Percentiles rank a stretch among this genome's conserved stretches.
Evolutionary conservation across 345 rosid genomes (phyloP).

Genomic region (Passiflora organensis): DNA sequence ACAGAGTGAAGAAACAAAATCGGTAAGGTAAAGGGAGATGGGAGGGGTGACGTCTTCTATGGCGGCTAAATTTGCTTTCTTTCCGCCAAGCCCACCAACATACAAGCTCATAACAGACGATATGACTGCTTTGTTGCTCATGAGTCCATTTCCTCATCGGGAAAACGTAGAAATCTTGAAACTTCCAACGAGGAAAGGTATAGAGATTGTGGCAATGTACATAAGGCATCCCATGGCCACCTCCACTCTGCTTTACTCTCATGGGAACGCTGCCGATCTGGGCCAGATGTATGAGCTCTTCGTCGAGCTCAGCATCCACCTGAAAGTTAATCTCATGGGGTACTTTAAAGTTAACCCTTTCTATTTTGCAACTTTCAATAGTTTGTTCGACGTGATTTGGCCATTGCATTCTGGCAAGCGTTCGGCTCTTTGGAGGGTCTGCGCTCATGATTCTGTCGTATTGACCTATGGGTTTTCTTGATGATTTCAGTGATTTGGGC

Average conservation of each 20-base stretch:
- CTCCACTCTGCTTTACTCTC: too few species aligned
- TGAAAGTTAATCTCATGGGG: constrained; percentile 94
- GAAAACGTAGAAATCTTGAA: constrained; percentile 80
- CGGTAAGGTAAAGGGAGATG: constrained; percentile 34
- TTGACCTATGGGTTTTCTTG: neutral
- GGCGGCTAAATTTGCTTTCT: constrained; percentile 95
- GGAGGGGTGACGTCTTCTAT: constrained; percentile 94
- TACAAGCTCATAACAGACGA: constrained; percentile 59
- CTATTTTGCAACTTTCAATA: neutral
- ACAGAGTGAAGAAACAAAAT: constrained; percentile 13
- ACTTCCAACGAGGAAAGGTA: constrained; percentile 69
- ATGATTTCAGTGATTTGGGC: neutral
- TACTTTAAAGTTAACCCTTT: constrained; percentile 13
- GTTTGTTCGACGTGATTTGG: constrained; percentile 2
- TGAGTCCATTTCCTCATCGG: constrained; percentile 75
- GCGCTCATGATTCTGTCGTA: too few species aligned
- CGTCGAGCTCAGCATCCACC: constrained; percentile 82
- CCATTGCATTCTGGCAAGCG: neutral
- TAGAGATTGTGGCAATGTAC: constrained; percentile 72
- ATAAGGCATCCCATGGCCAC: constrained; percentile 84
- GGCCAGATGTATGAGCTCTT: constrained; percentile 98
- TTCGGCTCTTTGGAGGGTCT: neutral
- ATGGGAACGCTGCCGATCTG: too few species aligned
- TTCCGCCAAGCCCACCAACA: constrained; percentile 89
- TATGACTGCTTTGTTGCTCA: constrained; percentile 53